phyloP scores from a whole-genome alignment of 2,329 filamentous ascomycete genomes.

The Fusarium solani-melongenae region DNA sequence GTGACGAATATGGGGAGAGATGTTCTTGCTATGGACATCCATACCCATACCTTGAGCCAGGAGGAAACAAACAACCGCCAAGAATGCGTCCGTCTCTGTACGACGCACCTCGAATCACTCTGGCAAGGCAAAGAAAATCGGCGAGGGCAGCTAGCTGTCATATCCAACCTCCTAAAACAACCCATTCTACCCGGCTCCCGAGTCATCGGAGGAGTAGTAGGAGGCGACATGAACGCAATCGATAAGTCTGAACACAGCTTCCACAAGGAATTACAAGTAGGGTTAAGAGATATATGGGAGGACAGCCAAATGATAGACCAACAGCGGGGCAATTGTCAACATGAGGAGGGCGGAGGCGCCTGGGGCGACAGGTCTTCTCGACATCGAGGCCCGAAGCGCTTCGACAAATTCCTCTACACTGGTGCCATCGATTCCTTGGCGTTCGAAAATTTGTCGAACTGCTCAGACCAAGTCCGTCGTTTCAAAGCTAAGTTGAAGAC shows the following conservation, averaged over 20 bases:
- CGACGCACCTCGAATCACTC: slow-evolving; percentile 16
- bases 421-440: background rate
- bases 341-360: background rate
- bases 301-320: background rate
- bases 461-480: background rate
- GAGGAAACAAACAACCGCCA: background rate
- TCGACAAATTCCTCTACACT: slow-evolving; percentile 17
- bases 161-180: slow-evolving; percentile 3
- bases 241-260: background rate
- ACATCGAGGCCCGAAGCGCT: background rate
- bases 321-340: background rate
- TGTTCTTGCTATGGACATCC: slow-evolving; percentile 4
- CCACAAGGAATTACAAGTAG: background rate
- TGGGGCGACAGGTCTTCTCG: background rate
- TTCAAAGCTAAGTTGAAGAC: slow-evolving; percentile 2
- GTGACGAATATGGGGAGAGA: slow-evolving; percentile 10
- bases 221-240: slow-evolving; percentile 18
- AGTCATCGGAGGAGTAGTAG: slow-evolving; percentile 4
- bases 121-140: background rate
- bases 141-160: background rate
- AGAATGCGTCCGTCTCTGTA: slow-evolving; percentile 5
- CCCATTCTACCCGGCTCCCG: background rate
- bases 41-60: background rate
- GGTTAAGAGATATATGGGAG: slow-evolving; percentile 1
- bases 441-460: background rate